Evolutionary conservation across 1,284 basidiomycete genomes (phyloP).

Genomic region (Irpex sp.): DNA sequence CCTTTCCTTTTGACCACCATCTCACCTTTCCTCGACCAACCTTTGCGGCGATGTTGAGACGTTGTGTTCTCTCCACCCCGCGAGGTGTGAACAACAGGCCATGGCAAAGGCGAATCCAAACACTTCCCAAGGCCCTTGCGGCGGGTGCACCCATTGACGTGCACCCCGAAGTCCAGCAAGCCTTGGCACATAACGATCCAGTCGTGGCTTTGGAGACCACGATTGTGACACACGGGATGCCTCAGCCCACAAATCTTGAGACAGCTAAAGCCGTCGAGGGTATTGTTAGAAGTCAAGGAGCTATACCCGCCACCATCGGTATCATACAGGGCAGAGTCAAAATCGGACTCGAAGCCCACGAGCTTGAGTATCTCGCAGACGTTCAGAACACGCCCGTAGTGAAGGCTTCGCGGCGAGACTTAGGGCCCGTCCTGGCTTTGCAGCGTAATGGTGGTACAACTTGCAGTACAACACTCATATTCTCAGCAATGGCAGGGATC

Average conservation of each 20-base stretch:
- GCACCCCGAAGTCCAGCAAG: slow-evolving; percentile 78
- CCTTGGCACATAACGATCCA: slow-evolving; percentile 55
- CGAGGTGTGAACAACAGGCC: not conserved
- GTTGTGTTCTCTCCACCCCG: not conserved
- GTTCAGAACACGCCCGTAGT: slow-evolving; percentile 42
- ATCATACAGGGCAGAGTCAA: slow-evolving; percentile 83
- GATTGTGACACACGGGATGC: slow-evolving; percentile 91
- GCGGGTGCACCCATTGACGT: slow-evolving; percentile 48
- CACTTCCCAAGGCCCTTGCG: slow-evolving; percentile 17
- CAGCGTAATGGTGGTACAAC: slow-evolving; percentile 86
- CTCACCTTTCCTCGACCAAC: not conserved
- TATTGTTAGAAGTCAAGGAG: slow-evolving; percentile 75
- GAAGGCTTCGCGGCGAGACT: slow-evolving; percentile 88
- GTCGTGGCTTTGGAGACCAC: slow-evolving; percentile 84
- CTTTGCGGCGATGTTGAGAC: not conserved
- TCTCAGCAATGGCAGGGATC: slow-evolving; percentile 82
- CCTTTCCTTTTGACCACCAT: not conserved
- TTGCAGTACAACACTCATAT: slow-evolving; percentile 83
- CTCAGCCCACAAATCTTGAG: slow-evolving; percentile 74
- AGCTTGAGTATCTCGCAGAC: slow-evolving; percentile 76
- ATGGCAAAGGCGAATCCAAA: slow-evolving; percentile 2
- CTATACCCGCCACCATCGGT: slow-evolving; percentile 89
- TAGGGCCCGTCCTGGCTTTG: slow-evolving; percentile 73
- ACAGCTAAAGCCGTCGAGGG: slow-evolving; percentile 74
- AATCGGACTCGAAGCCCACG: slow-evolving; percentile 69